phyloP scores from a whole-genome alignment of 345 rosid species.

The Eucalyptus tenuipes region DNA sequence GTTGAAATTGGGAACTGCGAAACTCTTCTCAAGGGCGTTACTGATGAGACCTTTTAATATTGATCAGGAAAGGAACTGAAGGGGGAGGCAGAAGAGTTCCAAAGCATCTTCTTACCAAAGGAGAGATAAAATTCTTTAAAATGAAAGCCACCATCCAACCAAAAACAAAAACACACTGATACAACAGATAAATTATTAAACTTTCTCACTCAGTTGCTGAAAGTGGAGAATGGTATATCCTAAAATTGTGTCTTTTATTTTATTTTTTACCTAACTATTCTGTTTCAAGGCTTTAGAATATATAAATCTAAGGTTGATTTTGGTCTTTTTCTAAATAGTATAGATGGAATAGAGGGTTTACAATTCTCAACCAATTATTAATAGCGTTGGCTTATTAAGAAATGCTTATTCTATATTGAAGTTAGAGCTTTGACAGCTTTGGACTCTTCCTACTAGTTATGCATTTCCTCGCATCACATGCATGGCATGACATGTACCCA shows the following conservation, averaged over 20 bases:
- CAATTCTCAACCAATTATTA: neutral
- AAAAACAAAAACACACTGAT: neutral
- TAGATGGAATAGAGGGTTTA: neutral
- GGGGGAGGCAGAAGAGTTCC: neutral
- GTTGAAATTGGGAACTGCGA: neutral
- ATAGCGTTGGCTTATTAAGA: neutral
- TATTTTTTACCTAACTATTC: neutral
- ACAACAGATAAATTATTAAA: neutral
- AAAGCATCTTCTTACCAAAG: neutral
- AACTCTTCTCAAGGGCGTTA: neutral
- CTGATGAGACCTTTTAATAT: neutral
- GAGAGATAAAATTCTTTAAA: neutral
- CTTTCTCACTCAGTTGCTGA: neutral
- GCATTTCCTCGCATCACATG: neutral
- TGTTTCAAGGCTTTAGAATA: neutral
- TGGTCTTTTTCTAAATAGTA: neutral
- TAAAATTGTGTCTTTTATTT: rapidly evolving
- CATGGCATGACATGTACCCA: neutral
- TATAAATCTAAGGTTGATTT: neutral
- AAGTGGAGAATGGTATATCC: neutral
- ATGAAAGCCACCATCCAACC: neutral
- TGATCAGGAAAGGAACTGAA: neutral
- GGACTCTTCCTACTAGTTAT: neutral
- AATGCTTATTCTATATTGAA: neutral
- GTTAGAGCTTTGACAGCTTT: neutral